Percentiles rank a stretch among this genome's conserved stretches.
phyloP scores from a whole-genome alignment of 345 rosid species.

The Melastoma malabathricum region DNA sequence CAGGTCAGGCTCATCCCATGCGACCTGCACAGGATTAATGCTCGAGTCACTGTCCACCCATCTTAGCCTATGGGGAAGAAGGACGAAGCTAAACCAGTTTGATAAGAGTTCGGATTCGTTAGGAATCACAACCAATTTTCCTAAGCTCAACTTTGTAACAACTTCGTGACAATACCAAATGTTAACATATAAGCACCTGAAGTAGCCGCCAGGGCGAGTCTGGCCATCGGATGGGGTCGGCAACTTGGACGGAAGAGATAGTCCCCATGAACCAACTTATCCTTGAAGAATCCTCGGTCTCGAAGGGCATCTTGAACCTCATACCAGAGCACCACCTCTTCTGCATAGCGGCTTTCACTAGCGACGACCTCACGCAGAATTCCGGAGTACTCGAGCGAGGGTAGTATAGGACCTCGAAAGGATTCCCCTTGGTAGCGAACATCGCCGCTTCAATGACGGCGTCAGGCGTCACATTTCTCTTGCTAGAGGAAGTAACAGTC shows the following conservation, averaged over 20 bases:
- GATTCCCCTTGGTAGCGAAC: constrained; percentile 41
- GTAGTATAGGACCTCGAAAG: constrained; percentile 56
- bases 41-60: no score
- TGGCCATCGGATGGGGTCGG: constrained; percentile 55
- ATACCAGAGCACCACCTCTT: constrained; percentile 59
- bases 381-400: constrained; percentile 57
- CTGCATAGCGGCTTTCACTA: constrained; percentile 46
- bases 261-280: constrained; percentile 85
- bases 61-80: no score
- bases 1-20: constrained; percentile 75
- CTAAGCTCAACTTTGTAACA: no score
- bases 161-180: no score
- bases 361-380: constrained; percentile 44
- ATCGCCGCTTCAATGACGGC: constrained; percentile 47
- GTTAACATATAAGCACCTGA: constrained; percentile 24
- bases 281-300: constrained; percentile 66
- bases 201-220: constrained; percentile 78
- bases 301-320: constrained; percentile 75
- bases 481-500: constrained; percentile 20
- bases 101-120: no score
- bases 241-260: constrained; percentile 51
- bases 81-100: no score
- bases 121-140: no score
- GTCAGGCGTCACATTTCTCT: constrained; percentile 35
- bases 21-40: constrained; percentile 24